Evolutionary conservation across 2,329 filamentous ascomycete species (phyloP).

Genomic region (Aspergillus nomiae): DNA sequence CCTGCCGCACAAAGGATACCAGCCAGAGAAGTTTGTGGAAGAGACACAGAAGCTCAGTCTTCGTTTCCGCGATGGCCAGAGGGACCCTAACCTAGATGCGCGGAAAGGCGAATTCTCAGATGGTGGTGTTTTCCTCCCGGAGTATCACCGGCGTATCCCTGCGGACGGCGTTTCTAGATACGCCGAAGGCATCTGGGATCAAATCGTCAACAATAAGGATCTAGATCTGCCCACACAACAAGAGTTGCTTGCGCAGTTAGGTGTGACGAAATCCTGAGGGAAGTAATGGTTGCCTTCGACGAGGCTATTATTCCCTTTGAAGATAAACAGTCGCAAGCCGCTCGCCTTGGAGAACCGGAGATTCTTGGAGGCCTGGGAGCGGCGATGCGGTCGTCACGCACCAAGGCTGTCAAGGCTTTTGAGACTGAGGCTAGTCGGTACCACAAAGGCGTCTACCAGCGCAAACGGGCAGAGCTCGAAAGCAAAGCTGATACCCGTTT

Average conservation of each 20-base stretch:
- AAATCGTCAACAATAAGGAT: conserved; percentile 98
- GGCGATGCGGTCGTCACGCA: conserved; percentile 71
- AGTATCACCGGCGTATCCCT: conserved; percentile 94
- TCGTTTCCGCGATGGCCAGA: conserved; percentile 80
- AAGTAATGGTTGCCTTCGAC: conserved; percentile 84
- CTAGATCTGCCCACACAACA: conserved; percentile 95
- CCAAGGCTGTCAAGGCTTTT: conserved; percentile 77
- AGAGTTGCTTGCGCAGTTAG: conserved; percentile 92
- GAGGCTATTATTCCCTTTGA: conserved; percentile 79
- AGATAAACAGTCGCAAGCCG: conserved; percentile 76
- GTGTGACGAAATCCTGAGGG: conserved; percentile 92
- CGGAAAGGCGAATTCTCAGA: conserved; percentile 70
- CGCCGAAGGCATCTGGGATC: conserved; percentile 93
- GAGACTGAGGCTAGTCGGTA: conserved; percentile 90
- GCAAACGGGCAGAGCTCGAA: conserved; percentile 83
- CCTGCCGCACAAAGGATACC: conserved; percentile 93
- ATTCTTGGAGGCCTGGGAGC: conserved; percentile 75
- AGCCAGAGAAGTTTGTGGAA: conserved; percentile 83
- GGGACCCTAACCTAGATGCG: conserved; percentile 64
- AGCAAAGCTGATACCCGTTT: conserved; percentile 84
- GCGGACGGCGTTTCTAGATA: conserved; percentile 97
- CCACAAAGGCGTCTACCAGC: conserved; percentile 90
- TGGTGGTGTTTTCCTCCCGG: conserved; percentile 83
- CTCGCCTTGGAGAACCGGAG: conserved; percentile 69
- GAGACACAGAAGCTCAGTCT: conserved; percentile 79